Conservation (phyloP, 805 yeast genomes). For the Saturnispora besseyi region DNA sequence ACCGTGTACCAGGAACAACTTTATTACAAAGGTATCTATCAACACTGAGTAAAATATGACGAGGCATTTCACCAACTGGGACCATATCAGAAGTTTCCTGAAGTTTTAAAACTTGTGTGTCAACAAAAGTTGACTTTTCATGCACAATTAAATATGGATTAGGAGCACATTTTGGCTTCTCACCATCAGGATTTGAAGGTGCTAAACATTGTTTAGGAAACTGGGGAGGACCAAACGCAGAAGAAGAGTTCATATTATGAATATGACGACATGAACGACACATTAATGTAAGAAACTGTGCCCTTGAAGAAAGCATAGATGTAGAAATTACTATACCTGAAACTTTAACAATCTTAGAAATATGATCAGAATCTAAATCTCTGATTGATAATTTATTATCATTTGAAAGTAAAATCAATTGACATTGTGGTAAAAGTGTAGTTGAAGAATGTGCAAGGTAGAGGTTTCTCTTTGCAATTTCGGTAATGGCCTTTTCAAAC, state of each 20-base stretch:
- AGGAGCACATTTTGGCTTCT: conserved; percentile 61
- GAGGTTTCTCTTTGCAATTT: conserved; percentile 70
- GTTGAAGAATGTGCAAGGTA: conserved; percentile 40
- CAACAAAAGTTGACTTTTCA: conserved; percentile 87
- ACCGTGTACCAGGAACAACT: conserved; percentile 92
- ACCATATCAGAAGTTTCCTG: conserved; percentile 99
- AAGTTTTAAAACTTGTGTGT: conserved; percentile 86
- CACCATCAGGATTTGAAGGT: conserved; percentile 42
- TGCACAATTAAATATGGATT: conserved; percentile 93
- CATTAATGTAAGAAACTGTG: conserved; percentile 73
- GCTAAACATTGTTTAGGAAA: conserved; percentile 63
- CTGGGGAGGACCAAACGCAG: conserved; percentile 63
- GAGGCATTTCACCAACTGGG: conserved; percentile 98
- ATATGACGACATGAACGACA: conserved; percentile 86
- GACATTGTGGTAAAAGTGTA: conserved; percentile 65
- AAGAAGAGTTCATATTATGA: conserved; percentile 46
- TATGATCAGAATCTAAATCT: conserved; percentile 76
- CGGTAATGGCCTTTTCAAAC: conserved; percentile 75
- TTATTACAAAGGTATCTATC: conserved; percentile 85
- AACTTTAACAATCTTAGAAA: conserved; percentile 80
- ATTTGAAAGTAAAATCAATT: conserved; percentile 65
- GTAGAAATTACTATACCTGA: conserved; percentile 92
- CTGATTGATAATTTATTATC: conserved; percentile 69
- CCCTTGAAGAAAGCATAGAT: conserved; percentile 79
- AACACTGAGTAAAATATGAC: conserved; percentile 79